A percentile compares a stretch with the other conserved stretches of the same genome.
These are phyloP conservation scores for Tremella yokohamensis DNA, from an alignment of 768 basidiomycete genomes.

Conservation along the genomic window DNA sequence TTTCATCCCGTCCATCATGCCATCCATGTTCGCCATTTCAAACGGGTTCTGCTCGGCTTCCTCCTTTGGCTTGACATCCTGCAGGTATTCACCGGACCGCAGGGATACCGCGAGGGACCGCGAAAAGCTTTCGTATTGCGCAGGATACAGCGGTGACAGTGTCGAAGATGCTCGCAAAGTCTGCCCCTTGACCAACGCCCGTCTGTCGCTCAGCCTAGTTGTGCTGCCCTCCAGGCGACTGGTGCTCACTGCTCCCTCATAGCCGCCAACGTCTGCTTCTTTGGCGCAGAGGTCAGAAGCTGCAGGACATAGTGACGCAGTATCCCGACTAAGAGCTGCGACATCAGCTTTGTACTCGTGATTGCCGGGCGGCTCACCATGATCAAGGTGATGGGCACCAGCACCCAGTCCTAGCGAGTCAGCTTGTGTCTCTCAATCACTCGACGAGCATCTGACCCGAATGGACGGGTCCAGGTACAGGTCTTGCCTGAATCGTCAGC, in stretches of 20 bases:
- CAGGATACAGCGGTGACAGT: constrained; percentile 66
- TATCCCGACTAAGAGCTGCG: constrained; percentile 84
- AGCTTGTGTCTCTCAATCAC: neutral
- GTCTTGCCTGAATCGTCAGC: constrained; percentile 49
- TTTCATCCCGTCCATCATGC: constrained; percentile 98
- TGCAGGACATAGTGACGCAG: constrained; percentile 87
- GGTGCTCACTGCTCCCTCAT: constrained; percentile 84
- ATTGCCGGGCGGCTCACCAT: constrained; percentile 60
- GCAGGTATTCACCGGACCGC: constrained; percentile 69
- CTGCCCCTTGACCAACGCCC: constrained; percentile 67
- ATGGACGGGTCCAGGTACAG: constrained; percentile 91
- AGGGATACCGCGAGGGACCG: constrained; percentile 42
- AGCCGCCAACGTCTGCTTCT: constrained; percentile 69
- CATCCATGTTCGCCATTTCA: constrained; percentile 91
- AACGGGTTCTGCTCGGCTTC: constrained; percentile 70
- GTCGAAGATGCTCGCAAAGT: constrained; percentile 76
- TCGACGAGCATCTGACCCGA: constrained; percentile 55
- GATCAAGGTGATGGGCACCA: constrained; percentile 94
- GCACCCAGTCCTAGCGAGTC: constrained; percentile 54
- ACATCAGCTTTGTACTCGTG: neutral
- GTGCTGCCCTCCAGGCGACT: neutral
- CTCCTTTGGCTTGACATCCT: constrained; percentile 64
- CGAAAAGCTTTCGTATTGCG: constrained; percentile 48
- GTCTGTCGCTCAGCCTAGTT: constrained; percentile 28
- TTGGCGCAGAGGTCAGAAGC: constrained; percentile 76